Conservation (phyloP, 2,329 filamentous ascomycete genomes). For the Phialocephala sp. region DNA sequence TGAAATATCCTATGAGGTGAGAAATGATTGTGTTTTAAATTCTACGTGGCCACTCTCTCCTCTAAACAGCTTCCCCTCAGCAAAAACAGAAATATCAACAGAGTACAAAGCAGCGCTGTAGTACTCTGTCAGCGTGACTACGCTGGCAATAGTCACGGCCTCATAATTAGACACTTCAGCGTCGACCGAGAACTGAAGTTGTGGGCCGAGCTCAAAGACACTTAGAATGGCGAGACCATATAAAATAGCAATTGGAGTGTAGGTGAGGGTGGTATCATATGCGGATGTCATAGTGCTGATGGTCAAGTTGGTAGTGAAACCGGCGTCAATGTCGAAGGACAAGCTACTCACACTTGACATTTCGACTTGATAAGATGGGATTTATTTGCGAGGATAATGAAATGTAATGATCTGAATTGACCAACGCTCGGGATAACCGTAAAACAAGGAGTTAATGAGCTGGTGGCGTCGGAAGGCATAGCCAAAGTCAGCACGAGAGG, state of each 20-base stretch:
- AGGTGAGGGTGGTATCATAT: conserved; percentile 45
- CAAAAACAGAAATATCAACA: conserved; percentile 38
- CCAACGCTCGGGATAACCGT: neutral
- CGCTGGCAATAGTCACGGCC: conserved; percentile 43
- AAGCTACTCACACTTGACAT: conserved; percentile 44
- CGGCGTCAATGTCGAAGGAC: conserved; percentile 51
- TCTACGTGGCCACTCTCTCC: too few species aligned
- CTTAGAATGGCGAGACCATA: conserved; percentile 50
- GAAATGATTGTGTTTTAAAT: too few species aligned
- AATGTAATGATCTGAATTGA: neutral
- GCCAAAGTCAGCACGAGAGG: neutral
- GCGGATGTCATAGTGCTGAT: conserved; percentile 45
- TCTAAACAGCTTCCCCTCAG: conserved; percentile 22
- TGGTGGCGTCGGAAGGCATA: neutral
- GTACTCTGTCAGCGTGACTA: conserved; percentile 41
- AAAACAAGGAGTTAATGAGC: neutral
- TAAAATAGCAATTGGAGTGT: conserved; percentile 45
- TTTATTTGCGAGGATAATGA: neutral
- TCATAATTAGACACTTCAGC: conserved; percentile 45
- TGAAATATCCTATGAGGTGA: too few species aligned
- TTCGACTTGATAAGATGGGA: neutral
- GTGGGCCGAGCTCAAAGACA: conserved; percentile 47
- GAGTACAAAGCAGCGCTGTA: conserved; percentile 38
- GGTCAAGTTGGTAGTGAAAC: conserved; percentile 45
- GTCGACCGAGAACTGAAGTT: conserved; percentile 47